Evolutionary conservation across 129 eudicot genomes (phyloP).

Genomic region (Heracleum sosnowskyi): DNA sequence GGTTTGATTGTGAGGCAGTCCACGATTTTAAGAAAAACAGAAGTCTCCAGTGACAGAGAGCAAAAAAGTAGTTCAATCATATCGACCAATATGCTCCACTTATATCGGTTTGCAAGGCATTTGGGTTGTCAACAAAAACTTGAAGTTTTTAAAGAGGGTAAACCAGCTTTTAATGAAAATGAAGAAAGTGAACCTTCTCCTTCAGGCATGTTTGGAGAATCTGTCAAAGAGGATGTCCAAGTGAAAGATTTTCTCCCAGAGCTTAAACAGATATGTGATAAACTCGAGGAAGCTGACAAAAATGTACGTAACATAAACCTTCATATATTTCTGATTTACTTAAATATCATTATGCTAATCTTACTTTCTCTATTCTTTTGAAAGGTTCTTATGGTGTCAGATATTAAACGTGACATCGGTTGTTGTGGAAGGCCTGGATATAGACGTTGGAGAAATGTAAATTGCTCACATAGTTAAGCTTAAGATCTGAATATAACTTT

Average conservation of each 20-base stretch:
- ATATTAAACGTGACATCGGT: constrained; percentile 70
- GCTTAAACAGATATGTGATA: constrained; percentile 61
- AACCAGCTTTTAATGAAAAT: constrained; percentile 21
- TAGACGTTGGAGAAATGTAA: constrained; percentile 88
- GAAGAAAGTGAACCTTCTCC: constrained; percentile 32
- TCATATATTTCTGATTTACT: not conserved
- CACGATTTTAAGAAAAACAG: constrained; percentile 58
- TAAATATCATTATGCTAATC: constrained; percentile 4
- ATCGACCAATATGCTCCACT: constrained; percentile 71
- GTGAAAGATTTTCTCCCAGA: constrained; percentile 67
- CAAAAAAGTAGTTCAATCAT: constrained; percentile 40
- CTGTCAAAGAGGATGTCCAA: constrained; percentile 38
- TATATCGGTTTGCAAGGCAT: constrained; percentile 76
- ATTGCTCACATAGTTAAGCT: not conserved
- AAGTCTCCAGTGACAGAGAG: constrained; percentile 35
- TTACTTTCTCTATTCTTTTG: constrained; percentile 4
- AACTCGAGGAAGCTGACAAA: constrained; percentile 77
- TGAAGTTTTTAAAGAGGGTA: constrained; percentile 71
- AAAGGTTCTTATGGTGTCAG: constrained; percentile 76
- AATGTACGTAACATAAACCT: constrained; percentile 37
- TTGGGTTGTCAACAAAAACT: constrained; percentile 76
- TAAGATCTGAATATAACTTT: not conserved
- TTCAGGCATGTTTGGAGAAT: constrained; percentile 35
- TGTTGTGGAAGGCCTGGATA: constrained; percentile 59
- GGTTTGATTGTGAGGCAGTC: constrained; percentile 87